Percentiles rank a stretch among this genome's conserved stretches.
These are phyloP conservation scores for Suhomyces bribrorum DNA, from an alignment of 1,139 yeast species.

Conservation along the genomic window DNA sequence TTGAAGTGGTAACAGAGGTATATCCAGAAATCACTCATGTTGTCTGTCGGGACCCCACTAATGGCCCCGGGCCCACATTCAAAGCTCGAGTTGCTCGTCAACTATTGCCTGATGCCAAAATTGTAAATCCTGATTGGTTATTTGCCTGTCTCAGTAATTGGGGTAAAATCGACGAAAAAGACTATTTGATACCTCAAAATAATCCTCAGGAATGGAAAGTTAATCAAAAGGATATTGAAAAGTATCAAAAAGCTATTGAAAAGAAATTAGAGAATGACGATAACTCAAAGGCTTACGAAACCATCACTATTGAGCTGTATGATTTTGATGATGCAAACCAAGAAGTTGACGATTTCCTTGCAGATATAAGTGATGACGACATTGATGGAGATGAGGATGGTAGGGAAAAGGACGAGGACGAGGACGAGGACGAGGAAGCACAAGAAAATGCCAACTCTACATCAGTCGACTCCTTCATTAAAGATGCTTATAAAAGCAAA, in stretches of 20 bases:
- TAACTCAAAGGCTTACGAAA: conserved; percentile 27
- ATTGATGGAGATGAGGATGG: conserved; percentile 40
- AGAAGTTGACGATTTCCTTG: conserved; percentile 62
- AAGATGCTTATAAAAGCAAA: conserved; percentile 32
- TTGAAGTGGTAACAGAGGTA: conserved; percentile 74
- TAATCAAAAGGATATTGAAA: conserved; percentile 43
- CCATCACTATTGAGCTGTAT: conserved; percentile 39
- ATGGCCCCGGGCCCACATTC: conserved; percentile 45
- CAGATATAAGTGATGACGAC: conserved; percentile 54
- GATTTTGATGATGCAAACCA: conserved; percentile 58
- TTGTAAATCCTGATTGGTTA: conserved; percentile 93
- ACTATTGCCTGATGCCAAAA: conserved; percentile 64
- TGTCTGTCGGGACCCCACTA: conserved; percentile 63
- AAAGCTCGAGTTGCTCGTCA: conserved; percentile 76
- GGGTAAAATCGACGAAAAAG: conserved; percentile 66
- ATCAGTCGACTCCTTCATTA: conserved; percentile 31
- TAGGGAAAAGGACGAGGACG: conserved; percentile 18
- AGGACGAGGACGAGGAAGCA: conserved; percentile 13
- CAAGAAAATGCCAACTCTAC: conserved; percentile 7
- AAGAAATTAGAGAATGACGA: conserved; percentile 19
- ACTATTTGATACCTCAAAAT: conserved; percentile 54
- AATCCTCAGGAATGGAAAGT: conserved; percentile 45
- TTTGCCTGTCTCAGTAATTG: conserved; percentile 82
- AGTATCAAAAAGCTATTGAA: conserved; percentile 39
- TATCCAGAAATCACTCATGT: conserved; percentile 83